Percentiles rank a stretch among this genome's conserved stretches.
These are phyloP conservation scores for Yamadazyma akitaensis DNA, from an alignment of 805 yeast species.

Conservation along the genomic window DNA sequence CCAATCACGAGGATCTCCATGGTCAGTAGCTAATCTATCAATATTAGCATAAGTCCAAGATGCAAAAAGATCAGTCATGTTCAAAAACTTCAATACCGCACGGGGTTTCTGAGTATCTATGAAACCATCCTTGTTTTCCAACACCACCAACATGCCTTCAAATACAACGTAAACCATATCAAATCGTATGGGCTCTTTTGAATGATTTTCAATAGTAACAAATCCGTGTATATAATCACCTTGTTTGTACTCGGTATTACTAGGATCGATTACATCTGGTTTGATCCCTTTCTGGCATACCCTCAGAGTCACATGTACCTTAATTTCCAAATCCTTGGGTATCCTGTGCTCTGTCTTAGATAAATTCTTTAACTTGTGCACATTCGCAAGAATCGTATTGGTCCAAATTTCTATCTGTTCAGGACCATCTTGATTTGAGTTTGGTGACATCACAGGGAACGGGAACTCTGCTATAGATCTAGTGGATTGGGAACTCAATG, in stretches of 20 bases:
- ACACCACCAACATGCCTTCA: constrained; percentile 33
- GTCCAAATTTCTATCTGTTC: constrained; percentile 28
- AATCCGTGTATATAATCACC: constrained; percentile 44
- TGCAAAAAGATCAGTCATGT: constrained; percentile 44
- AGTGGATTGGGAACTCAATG: constrained; percentile 11
- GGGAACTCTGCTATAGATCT: constrained; percentile 14
- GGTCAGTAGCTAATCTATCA: constrained; percentile 35
- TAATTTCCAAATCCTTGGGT: constrained; percentile 28
- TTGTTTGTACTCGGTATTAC: constrained; percentile 31
- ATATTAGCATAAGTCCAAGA: constrained; percentile 45
- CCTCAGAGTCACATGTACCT: constrained; percentile 33
- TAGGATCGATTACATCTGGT: constrained; percentile 34
- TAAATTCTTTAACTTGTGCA: constrained; percentile 36
- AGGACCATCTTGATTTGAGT: constrained; percentile 1
- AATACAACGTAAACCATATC: constrained; percentile 45
- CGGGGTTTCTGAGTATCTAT: constrained; percentile 24
- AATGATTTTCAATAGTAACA: constrained; percentile 34
- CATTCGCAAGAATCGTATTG: constrained; percentile 41
- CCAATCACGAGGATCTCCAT: constrained; percentile 44
- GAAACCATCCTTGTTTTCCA: constrained; percentile 22
- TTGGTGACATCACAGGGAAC: constrained; percentile 13
- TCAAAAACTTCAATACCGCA: constrained; percentile 35
- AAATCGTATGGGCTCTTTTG: constrained; percentile 31
- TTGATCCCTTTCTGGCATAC: constrained; percentile 39
- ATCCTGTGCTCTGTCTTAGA: constrained; percentile 26